Evolutionary conservation across 768 basidiomycete genomes (phyloP).

Genomic region (Mycena haematopus): DNA sequence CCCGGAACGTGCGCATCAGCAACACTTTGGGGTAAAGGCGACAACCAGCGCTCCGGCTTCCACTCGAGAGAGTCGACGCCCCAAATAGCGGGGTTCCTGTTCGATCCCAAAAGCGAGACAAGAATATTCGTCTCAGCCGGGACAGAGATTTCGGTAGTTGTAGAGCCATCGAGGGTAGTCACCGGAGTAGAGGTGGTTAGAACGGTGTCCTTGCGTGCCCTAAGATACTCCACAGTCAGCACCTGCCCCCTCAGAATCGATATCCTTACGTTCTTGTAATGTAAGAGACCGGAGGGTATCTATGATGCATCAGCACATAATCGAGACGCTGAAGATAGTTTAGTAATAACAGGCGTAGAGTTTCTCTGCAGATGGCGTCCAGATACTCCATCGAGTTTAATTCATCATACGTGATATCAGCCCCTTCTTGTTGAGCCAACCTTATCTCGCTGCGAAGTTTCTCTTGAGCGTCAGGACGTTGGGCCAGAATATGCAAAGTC

Average conservation of each 20-base stretch:
- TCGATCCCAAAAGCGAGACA: constrained; percentile 42
- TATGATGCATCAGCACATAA: constrained; percentile 2
- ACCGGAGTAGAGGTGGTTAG: constrained; percentile 43
- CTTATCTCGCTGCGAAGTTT: constrained; percentile 39
- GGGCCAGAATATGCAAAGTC: constrained; percentile 37
- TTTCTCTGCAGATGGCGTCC: constrained; percentile 45
- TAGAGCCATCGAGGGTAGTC: constrained; percentile 33
- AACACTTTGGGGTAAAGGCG: constrained; percentile 36
- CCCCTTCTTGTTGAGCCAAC: constrained; percentile 22
- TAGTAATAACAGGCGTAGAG: constrained; percentile 38
- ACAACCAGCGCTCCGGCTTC: constrained; percentile 49
- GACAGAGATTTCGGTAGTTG: constrained; percentile 37
- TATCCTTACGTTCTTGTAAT: constrained; percentile 34
- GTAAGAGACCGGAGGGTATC: constrained; percentile 33
- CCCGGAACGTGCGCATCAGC: constrained; percentile 33
- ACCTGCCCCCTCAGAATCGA: not conserved
- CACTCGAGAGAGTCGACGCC: constrained; percentile 49
- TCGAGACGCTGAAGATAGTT: not conserved
- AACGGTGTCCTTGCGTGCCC: constrained; percentile 37
- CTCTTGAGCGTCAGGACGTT: constrained; percentile 40
- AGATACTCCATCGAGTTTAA: constrained; percentile 39
- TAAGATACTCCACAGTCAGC: not conserved
- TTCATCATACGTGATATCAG: constrained; percentile 34
- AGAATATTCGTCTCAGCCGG: constrained; percentile 40
- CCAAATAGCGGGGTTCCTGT: constrained; percentile 46